phyloP scores from a whole-genome alignment of 345 rosid genomes.

The Syzygium aromaticum region DNA sequence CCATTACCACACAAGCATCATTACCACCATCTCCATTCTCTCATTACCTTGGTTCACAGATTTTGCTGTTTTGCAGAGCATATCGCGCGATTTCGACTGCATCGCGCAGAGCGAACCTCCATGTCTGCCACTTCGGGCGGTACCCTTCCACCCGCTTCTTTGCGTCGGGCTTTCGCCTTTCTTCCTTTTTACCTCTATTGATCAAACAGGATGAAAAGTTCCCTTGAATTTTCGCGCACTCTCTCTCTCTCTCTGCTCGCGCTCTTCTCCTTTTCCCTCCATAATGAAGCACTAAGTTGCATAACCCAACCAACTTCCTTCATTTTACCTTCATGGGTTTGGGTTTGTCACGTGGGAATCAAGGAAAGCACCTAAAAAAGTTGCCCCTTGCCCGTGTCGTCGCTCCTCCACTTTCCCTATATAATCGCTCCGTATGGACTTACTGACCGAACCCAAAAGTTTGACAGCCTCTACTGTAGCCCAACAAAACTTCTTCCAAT shows the following conservation, averaged over 20 bases:
- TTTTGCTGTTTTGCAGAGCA: conserved; percentile 1
- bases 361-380: conserved; percentile 26
- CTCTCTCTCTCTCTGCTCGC: conserved; percentile 4
- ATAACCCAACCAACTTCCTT: conserved; percentile 20
- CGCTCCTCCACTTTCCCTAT: conserved; percentile 33
- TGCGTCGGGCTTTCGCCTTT: neutral
- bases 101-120: conserved; percentile 20
- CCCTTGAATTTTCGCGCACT: neutral
- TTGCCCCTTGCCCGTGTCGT: conserved; percentile 38
- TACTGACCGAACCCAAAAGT: conserved; percentile 6
- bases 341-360: conserved; percentile 20
- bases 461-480: conserved; percentile 10
- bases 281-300: conserved; percentile 31
- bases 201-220: conserved; percentile 21
- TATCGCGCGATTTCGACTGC: neutral
- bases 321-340: conserved; percentile 7
- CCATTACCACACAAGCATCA: conserved; percentile 23
- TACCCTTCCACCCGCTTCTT: neutral
- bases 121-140: conserved; percentile 59
- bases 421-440: conserved; percentile 28
- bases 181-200: conserved; percentile 10
- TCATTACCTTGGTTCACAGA: neutral
- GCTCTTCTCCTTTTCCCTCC: conserved; percentile 6
- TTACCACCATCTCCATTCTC: neutral
- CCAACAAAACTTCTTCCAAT: conserved; percentile 46